Conservation (phyloP, 208 protist genomes). For the Porcisia hertigi region DNA sequence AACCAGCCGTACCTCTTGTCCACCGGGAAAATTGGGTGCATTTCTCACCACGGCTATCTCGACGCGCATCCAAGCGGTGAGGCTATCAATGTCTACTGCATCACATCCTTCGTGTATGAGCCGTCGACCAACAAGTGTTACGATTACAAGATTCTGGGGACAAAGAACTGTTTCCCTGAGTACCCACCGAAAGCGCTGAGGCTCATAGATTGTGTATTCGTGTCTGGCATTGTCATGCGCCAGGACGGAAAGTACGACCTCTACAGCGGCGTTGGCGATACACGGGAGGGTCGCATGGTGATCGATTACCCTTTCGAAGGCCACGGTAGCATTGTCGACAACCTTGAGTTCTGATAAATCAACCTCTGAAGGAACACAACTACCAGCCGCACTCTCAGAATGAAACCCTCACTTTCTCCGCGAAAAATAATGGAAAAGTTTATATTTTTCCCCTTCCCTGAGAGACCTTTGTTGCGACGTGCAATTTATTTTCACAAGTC, state of each 20-base stretch:
- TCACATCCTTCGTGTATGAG: conserved; percentile 64
- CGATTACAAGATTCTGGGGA: conserved; percentile 63
- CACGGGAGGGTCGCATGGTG: conserved; percentile 60
- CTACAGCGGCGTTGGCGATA: conserved; percentile 73
- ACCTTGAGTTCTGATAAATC: conserved; percentile 37
- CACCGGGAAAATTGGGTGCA: conserved; percentile 56
- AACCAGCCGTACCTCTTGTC: conserved; percentile 63
- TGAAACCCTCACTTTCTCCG: not conserved
- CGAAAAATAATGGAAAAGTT: not conserved
- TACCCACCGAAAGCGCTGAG: conserved; percentile 57
- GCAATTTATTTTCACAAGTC: too few species aligned
- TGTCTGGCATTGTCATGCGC: conserved; percentile 65
- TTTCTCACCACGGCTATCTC: conserved; percentile 68
- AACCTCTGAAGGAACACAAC: not conserved
- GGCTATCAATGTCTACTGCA: conserved; percentile 59
- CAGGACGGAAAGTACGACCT: conserved; percentile 69
- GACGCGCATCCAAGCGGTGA: conserved; percentile 30
- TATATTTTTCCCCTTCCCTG: too few species aligned
- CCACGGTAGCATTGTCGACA: conserved; percentile 48
- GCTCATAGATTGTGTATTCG: conserved; percentile 67
- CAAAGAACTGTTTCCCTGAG: conserved; percentile 56
- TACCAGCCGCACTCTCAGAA: too few species aligned
- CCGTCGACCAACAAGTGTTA: conserved; percentile 51
- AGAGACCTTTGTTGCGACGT: too few species aligned
- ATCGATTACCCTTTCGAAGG: conserved; percentile 76